phyloP scores from a whole-genome alignment of 164 flowering plant species.

The Paratinospora sagittata region DNA sequence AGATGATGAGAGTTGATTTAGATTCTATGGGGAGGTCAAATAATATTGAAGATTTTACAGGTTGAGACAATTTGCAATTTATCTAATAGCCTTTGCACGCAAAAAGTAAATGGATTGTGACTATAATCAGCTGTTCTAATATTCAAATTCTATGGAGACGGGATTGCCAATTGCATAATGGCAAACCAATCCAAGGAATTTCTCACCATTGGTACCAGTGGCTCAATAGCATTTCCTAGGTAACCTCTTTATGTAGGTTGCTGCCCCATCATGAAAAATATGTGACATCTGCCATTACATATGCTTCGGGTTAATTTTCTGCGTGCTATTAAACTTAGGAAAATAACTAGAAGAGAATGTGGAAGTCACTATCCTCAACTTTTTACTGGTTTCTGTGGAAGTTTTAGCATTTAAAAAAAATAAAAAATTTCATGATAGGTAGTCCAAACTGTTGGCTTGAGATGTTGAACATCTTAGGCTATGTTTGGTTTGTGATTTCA shows the following conservation, averaged over 20 bases:
- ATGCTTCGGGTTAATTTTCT: background rate
- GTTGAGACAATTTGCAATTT: background rate
- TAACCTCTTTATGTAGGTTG: background rate
- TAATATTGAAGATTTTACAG: background rate
- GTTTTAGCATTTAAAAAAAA: background rate
- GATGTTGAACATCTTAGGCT: background rate
- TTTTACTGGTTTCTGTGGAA: background rate
- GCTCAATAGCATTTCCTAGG: background rate
- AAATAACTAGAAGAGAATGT: background rate
- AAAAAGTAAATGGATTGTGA: background rate
- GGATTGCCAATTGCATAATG: background rate
- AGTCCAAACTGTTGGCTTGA: slow-evolving; percentile 4
- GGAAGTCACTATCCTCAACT: background rate
- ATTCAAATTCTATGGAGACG: background rate
- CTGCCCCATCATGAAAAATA: background rate
- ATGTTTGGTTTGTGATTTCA: too few relatives aligned
- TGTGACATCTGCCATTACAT: background rate
- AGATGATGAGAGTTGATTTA: background rate
- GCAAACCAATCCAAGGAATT: background rate
- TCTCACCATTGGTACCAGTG: too few relatives aligned
- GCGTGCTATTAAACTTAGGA: background rate
- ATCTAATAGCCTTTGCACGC: background rate
- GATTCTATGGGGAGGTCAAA: background rate
- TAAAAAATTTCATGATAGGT: background rate
- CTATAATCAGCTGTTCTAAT: background rate